Evolutionary conservation across 331 rosid species (phyloP).

Genomic region (Stylosanthes scabra): DNA sequence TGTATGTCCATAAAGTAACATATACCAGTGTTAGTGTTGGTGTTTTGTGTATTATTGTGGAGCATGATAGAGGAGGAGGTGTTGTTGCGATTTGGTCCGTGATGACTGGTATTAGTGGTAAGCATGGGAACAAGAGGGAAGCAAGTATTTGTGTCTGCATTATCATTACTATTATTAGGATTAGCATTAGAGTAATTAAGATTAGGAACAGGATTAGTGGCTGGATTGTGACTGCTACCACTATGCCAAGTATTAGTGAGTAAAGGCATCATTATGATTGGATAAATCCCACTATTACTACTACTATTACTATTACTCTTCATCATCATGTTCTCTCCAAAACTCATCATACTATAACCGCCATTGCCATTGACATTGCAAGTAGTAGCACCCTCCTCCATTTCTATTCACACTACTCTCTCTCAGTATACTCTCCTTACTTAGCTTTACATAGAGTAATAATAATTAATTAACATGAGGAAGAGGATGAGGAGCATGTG

Average conservation of each 20-base stretch:
- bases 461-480: too few species aligned
- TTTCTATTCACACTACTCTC: slow-evolving; percentile 34
- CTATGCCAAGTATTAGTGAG: slow-evolving; percentile 48
- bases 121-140: slow-evolving; percentile 38
- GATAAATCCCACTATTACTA: slow-evolving; percentile 54
- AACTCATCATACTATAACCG: slow-evolving; percentile 55
- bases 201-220: slow-evolving; percentile 6
- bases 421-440: background rate
- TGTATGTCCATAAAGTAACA: slow-evolving; percentile 66
- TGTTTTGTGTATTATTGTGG: slow-evolving; percentile 5
- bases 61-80: slow-evolving; percentile 37
- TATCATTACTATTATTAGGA: background rate
- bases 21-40: slow-evolving; percentile 41
- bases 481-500: background rate
- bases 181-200: slow-evolving; percentile 18
- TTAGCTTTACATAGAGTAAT: too few species aligned
- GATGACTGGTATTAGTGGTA: slow-evolving; percentile 26
- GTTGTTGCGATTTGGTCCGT: slow-evolving; percentile 19
- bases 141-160: slow-evolving; percentile 38
- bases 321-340: slow-evolving; percentile 54
- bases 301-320: too few species aligned
- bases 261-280: slow-evolving; percentile 86
- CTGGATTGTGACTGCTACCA: slow-evolving; percentile 48
- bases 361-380: slow-evolving; percentile 57
- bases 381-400: slow-evolving; percentile 50